Base-by-base conservation (phyloP, 345 rosid genomes). In the Populus simonii region DNA sequence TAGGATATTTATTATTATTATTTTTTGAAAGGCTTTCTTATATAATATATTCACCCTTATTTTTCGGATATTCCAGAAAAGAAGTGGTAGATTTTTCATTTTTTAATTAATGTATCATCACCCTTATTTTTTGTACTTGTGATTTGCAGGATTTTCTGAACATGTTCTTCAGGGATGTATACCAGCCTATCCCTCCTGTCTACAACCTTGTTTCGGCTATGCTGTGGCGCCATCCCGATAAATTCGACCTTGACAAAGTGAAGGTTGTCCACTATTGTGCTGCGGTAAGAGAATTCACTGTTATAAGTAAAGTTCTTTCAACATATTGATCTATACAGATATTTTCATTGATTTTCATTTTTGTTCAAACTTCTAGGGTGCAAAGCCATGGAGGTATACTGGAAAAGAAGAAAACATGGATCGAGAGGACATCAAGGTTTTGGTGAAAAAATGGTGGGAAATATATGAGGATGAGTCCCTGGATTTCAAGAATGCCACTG, bases 221-320 rank as follows among this genome's bases (percentile, higher is more conserved):
- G 98, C 78, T 95, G 57, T 95, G 99, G 97, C 97, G 93, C 76
- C 99, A 93, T 73, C 97, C 93, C 0, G 92, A 92, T 81, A 93
- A 93, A 25, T 90, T 93, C 31, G 85, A 91, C 82, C 84, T 92
- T 27, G 89, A 90, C 57, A 77, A 87, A 66, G 88, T 89, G 39
- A 90, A 89, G 74, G 99, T 89, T 66, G 97, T 83, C 66, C 99
- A 95, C 68, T 92, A 92, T 72, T 93, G 98, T 80, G 97, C 94
- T 20, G 97, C 90, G 47, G 97, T 95, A 78, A 91, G 94, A 81
- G 15, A 27, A 23, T 16, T 33, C 8, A 57, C 13, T 12, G 3
- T 36, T 36, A 1, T 15, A 3, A 11, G 27, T 6, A 27, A 6
- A 15, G 35, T 29, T 29, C 16, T 29, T 66, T 59, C 17, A 70